phyloP scores from a whole-genome alignment of 495 filamentous ascomycete species.

The Penicillium tannophilum region DNA sequence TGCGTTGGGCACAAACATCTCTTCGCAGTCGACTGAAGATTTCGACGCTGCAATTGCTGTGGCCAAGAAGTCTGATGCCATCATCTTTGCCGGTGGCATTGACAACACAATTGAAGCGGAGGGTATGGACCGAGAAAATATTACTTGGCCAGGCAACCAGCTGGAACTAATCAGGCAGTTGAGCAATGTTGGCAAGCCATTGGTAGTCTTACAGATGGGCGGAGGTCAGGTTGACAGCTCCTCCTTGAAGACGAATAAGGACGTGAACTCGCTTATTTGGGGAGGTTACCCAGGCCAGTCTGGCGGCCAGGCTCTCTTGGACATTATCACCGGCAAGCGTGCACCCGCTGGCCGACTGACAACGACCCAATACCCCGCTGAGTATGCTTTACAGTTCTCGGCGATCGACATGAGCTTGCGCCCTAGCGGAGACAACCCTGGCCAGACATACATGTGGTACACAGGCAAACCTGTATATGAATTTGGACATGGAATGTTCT shows the following conservation, averaged over 20 bases:
- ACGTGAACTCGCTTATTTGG: conserved; percentile 58
- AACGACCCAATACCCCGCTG: conserved; percentile 58
- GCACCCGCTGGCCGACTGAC: conserved; percentile 61
- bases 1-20: conserved; percentile 45
- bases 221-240: conserved; percentile 61
- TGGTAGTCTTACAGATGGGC: conserved; percentile 61
- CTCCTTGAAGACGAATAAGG: conserved; percentile 48
- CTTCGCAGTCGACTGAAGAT: conserved; percentile 39
- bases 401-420: conserved; percentile 60
- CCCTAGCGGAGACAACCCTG: conserved; percentile 43
- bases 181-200: conserved; percentile 51
- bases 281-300: conserved; percentile 63
- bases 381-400: conserved; percentile 54
- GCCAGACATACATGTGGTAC: conserved; percentile 67
- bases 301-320: conserved; percentile 55
- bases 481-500: conserved; percentile 60
- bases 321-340: conserved; percentile 55
- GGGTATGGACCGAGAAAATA: conserved; percentile 53
- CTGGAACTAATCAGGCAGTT: conserved; percentile 57
- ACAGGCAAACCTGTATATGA: conserved; percentile 53
- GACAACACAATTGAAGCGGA: conserved; percentile 60
- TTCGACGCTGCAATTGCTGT: conserved; percentile 47
- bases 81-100: conserved; percentile 61
- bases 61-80: conserved; percentile 53
- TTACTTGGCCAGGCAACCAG: conserved; percentile 61